Percentiles rank a stretch among this genome's conserved stretches.
phyloP scores from a whole-genome alignment of 768 basidiomycete species.

The Termitomyces sp. region DNA sequence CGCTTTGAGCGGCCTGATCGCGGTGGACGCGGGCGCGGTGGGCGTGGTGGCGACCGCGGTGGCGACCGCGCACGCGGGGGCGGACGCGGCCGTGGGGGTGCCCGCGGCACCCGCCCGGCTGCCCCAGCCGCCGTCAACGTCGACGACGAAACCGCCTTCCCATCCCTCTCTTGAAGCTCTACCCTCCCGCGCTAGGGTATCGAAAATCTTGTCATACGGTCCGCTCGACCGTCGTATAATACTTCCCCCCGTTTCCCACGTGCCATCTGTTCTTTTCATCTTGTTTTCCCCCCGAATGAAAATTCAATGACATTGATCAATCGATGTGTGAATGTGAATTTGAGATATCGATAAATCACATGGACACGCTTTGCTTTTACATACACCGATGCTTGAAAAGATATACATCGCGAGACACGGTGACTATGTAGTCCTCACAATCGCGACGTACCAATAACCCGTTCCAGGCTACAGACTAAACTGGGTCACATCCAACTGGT shows the following conservation, averaged over 20 bases:
- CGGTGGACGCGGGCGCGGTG: constrained; percentile 54
- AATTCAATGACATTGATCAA: constrained; percentile 13
- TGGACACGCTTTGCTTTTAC: not conserved
- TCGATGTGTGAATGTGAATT: not conserved
- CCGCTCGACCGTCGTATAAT: constrained; percentile 16
- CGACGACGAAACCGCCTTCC: constrained; percentile 84
- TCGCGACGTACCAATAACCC: not conserved
- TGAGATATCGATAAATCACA: too few species aligned
- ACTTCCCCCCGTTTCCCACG: constrained; percentile 12
- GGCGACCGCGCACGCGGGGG: constrained; percentile 28
- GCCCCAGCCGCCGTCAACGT: constrained; percentile 51
- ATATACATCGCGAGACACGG: constrained; percentile 71
- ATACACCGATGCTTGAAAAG: constrained; percentile 43
- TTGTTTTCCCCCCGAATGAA: constrained; percentile 23
- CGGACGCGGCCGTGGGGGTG: constrained; percentile 34
- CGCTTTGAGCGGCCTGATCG: constrained; percentile 82
- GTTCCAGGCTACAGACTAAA: constrained; percentile 65
- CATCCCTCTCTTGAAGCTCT: constrained; percentile 60
- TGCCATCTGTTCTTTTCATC: constrained; percentile 14
- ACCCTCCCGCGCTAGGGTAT: not conserved
- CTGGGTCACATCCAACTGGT: constrained; percentile 69
- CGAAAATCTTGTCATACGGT: constrained; percentile 13
- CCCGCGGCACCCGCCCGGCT: constrained; percentile 39
- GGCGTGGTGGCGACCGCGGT: constrained; percentile 40
- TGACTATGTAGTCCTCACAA: constrained; percentile 21